Base-by-base conservation (phyloP, 1,284 basidiomycete species). In the Baeospora myosura region DNA sequence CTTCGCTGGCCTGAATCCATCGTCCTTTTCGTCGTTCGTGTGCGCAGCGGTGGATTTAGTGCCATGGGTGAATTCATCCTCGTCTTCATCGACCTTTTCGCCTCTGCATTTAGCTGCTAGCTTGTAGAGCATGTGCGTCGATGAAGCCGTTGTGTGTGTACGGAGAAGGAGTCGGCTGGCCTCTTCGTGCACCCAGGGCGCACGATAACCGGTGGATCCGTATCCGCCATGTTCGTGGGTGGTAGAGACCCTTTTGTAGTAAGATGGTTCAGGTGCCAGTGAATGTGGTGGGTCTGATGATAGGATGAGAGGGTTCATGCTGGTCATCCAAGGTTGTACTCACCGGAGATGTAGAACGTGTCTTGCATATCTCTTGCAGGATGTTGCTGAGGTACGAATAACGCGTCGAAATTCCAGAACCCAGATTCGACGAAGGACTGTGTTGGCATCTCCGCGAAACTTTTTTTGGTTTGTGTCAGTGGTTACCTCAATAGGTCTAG, bases 371-470 rank as follows among this genome's bases (percentile, higher is more conserved):
- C 96, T 59, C 96, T 82, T 20, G 96, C 96, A 14, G 96, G 95
- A 67, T 99, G 96, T 66, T 98, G 95, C 60, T 99, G 96, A 1
- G 96, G 96, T 0, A 99, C 96, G 61, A 96, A 99, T 51, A 99
- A 76, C 6, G 94, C 84, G 62, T 99, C 96, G 64, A 99, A 98
- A 62, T 95, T 97, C 96, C 96, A 99, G 78, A 98, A 99, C 25
- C 88, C 88, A 20, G 92, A 96, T 65, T 99, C 96, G 46, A 99
- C 93, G 61, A 94, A 99, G 46, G 87, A 84, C 47, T 87, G 84
- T n/a, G 96, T 98, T 4, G 95, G 93, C 96, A 99, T 99, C 66
- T 99, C 96, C 44, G 92, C 85, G 68, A 98, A 99, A 11, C 93
- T 95, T 51, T 17, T 26, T 14, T 14, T 44, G 20, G 18, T 14